Percentiles rank a stretch among this genome's conserved stretches.
phyloP scores from a whole-genome alignment of 164 flowering plant genomes.

The Vitis rotundifolia region DNA sequence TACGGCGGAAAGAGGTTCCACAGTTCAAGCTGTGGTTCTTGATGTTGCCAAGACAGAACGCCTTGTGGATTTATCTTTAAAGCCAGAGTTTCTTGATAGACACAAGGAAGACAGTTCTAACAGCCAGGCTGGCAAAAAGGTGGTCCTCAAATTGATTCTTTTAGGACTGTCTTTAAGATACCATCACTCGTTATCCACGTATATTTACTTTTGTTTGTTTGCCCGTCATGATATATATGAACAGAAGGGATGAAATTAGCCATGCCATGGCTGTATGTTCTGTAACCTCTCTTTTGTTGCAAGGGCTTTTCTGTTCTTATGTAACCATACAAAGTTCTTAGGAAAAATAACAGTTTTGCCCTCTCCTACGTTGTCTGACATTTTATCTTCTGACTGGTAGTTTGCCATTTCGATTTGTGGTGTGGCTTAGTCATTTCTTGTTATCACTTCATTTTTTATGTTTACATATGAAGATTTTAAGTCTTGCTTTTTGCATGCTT shows the following conservation, averaged over 20 bases:
- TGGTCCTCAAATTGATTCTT: slow-evolving; percentile 8
- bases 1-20: slow-evolving; percentile 46
- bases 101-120: slow-evolving; percentile 22
- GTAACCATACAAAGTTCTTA: too few relatives aligned
- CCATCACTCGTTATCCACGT: not conserved
- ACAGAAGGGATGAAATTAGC: too few relatives aligned
- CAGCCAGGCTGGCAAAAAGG: slow-evolving; percentile 42
- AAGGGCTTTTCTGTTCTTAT: too few relatives aligned
- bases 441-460: not conserved
- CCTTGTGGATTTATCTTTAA: slow-evolving; percentile 86
- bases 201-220: not conserved
- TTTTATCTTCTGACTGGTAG: not conserved
- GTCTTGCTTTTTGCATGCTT: not conserved
- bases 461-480: not conserved
- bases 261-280: too few relatives aligned
- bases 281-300: too few relatives aligned
- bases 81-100: slow-evolving; percentile 52
- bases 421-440: not conserved
- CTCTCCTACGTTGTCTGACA: not conserved
- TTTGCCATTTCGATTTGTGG: not conserved
- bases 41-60: slow-evolving; percentile 71
- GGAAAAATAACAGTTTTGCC: too few relatives aligned
- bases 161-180: not conserved
- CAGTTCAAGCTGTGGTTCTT: slow-evolving; percentile 72
- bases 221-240: too few relatives aligned